phyloP scores from a whole-genome alignment of 306 rosid genomes.

The Crotalaria pallida region DNA sequence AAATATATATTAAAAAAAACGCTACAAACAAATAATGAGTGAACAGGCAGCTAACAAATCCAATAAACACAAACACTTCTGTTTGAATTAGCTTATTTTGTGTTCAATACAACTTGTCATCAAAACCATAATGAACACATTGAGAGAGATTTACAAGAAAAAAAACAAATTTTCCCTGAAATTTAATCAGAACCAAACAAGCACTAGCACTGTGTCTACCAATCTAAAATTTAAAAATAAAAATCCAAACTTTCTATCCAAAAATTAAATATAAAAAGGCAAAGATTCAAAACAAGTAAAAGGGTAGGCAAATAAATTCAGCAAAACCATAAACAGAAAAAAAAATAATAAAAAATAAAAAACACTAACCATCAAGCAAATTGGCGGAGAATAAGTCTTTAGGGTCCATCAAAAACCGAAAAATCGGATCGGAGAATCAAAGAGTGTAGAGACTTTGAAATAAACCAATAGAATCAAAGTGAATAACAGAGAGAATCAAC shows the following conservation, averaged over 20 bases:
- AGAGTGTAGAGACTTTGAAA: not conserved
- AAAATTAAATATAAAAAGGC: not conserved
- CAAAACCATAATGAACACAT: not conserved
- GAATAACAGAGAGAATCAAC: not conserved
- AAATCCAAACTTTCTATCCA: not conserved
- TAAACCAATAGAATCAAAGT: not conserved
- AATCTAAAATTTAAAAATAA: not conserved
- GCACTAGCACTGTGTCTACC: not conserved
- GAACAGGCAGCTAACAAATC: not conserved
- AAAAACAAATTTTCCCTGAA: not conserved
- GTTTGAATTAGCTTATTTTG: not conserved
- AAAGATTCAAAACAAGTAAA: not conserved
- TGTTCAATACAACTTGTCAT: not conserved
- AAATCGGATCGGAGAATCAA: not conserved
- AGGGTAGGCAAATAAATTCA: not conserved
- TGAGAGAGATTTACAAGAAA: not conserved
- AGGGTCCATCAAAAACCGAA: slow-evolving; percentile 33
- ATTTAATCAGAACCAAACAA: not conserved
- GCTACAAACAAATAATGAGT: too few species aligned
- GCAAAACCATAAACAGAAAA: not conserved
- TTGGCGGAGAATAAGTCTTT: slow-evolving; percentile 28
- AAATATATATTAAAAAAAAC: not conserved
- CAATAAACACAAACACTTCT: not conserved
- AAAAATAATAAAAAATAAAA: not conserved
- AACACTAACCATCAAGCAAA: slow-evolving; percentile 43